Conservation (phyloP, 805 yeast genomes). For the Torulaspora franciscae region DNA sequence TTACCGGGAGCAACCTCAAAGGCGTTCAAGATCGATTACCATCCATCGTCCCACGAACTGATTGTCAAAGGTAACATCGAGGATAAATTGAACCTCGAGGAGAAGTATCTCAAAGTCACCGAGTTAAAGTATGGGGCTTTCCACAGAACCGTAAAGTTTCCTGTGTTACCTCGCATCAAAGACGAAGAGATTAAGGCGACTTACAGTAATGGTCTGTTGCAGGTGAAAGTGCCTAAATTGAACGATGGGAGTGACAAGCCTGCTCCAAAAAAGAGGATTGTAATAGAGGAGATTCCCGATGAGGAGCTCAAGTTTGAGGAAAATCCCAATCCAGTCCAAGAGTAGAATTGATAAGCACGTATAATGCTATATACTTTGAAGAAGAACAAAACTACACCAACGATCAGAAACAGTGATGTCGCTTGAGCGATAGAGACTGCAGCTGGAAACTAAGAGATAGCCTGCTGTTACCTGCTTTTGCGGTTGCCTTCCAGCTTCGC, state of each 20-base stretch:
- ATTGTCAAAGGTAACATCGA: constrained; percentile 48
- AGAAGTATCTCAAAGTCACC: constrained; percentile 41
- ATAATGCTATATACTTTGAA: neutral
- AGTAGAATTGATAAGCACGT: constrained; percentile 40
- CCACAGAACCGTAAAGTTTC: constrained; percentile 54
- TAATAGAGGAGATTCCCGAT: constrained; percentile 47
- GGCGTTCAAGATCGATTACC: constrained; percentile 52
- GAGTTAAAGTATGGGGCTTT: constrained; percentile 55
- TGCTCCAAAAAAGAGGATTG: constrained; percentile 43
- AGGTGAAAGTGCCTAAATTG: constrained; percentile 47
- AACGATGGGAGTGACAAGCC: constrained; percentile 31
- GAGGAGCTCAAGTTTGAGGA: constrained; percentile 43
- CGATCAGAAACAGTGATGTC: no score
- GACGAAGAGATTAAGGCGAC: constrained; percentile 53
- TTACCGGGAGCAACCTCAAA: constrained; percentile 56
- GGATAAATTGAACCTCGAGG: constrained; percentile 38
- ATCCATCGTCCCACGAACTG: constrained; percentile 52
- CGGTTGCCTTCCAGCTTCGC: no score
- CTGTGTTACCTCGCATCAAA: constrained; percentile 46
- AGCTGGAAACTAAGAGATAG: no score
- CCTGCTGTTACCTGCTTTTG: no score
- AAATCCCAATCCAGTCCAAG: constrained; percentile 47
- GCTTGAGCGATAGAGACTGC: no score
- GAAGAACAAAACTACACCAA: no score
- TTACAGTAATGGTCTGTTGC: constrained; percentile 50